Evolutionary conservation across 2,329 filamentous ascomycete genomes (phyloP).

Genomic region (Plenodomus lindquistii): DNA sequence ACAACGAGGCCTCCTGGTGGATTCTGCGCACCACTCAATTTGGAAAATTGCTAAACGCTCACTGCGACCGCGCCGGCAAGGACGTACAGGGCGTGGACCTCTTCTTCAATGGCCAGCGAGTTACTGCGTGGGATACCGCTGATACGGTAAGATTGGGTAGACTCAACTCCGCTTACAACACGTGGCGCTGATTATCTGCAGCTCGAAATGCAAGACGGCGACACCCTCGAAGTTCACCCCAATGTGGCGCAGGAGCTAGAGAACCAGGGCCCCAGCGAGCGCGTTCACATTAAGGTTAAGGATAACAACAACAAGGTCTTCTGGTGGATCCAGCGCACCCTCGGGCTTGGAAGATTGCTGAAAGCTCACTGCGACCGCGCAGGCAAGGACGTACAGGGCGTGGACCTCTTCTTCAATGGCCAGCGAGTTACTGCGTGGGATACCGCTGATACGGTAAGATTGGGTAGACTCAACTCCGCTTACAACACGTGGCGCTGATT

Average conservation of each 20-base stretch:
- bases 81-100: slow-evolving; percentile 82
- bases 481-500: slow-evolving; percentile 16
- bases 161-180: neutral
- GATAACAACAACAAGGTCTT: slow-evolving; percentile 99
- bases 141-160: slow-evolving; percentile 73
- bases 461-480: neutral
- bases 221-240: slow-evolving; percentile 91
- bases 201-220: slow-evolving; percentile 96
- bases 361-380: slow-evolving; percentile 96
- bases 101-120: slow-evolving; percentile 92
- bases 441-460: slow-evolving; percentile 85
- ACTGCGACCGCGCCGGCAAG: slow-evolving; percentile 96
- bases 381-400: slow-evolving; percentile 80
- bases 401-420: slow-evolving; percentile 96
- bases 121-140: slow-evolving; percentile 85
- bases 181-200: slow-evolving; percentile 45
- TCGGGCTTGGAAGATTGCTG: slow-evolving; percentile 97
- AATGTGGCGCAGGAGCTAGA: slow-evolving; percentile 49
- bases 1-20: slow-evolving; percentile 99
- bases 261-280: slow-evolving; percentile 65
- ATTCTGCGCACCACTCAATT: slow-evolving; percentile 96
- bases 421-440: slow-evolving; percentile 86
- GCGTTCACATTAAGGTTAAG: slow-evolving; percentile 98
- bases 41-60: slow-evolving; percentile 97
- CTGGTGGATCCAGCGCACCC: slow-evolving; percentile 99